Conservation (phyloP, 1,284 basidiomycete species). For the Puccinia novopanici region DNA sequence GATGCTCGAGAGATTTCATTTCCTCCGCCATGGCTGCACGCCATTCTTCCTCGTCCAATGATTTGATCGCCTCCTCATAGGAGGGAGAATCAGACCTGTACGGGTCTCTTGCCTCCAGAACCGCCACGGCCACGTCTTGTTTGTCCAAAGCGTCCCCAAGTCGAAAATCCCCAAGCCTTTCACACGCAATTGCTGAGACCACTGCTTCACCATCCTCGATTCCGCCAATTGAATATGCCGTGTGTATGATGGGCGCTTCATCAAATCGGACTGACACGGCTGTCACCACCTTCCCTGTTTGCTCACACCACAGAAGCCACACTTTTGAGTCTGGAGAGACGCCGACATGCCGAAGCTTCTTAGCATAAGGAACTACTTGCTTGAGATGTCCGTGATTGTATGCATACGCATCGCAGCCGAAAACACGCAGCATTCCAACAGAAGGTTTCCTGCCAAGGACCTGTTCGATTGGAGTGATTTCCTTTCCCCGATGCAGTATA, state of each 20-base stretch:
- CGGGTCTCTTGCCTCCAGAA: background rate
- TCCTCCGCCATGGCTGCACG: too few species aligned
- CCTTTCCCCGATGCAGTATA: too few species aligned
- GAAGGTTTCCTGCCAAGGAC: background rate
- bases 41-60: background rate
- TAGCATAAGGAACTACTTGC: background rate
- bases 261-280: background rate
- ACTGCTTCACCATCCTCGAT: too few species aligned
- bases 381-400: background rate
- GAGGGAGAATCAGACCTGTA: background rate
- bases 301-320: background rate
- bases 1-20: background rate
- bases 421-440: conserved; percentile 1
- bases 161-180: background rate
- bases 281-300: background rate
- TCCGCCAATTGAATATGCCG: background rate
- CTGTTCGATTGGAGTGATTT: background rate
- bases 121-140: background rate
- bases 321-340: background rate
- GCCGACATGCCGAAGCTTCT: background rate
- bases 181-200: background rate
- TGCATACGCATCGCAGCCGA: background rate
- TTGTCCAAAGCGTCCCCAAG: background rate
- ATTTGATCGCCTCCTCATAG: background rate
- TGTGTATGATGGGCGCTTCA: background rate